Base-by-base conservation (phyloP, 1,284 basidiomycete species). In the Wolfiporia cocos region DNA sequence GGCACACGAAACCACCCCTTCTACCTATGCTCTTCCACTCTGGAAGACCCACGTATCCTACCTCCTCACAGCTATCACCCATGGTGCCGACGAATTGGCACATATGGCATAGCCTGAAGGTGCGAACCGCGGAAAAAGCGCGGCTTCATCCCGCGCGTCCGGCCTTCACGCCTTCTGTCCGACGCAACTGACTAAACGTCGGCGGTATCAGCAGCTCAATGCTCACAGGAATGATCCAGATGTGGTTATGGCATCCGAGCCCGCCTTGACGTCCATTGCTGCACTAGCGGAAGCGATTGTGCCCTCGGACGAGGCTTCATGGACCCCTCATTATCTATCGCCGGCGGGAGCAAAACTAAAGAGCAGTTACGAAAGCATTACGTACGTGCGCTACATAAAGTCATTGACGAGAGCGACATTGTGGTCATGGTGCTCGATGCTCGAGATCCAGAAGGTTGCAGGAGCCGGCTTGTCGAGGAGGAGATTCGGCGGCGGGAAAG, bases 321-420 rank as follows among this genome's bases (percentile, higher is more conserved):
- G 7, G 47, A 58, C 2, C 53, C 59, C 0, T 46, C 50, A 11
- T 53, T 53, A 10, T 47, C 55, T 2, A n/a, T n/a, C n/a, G 50
- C 59, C 23, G 51, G 52, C 3, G 50, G 39, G 6, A 49, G 63
- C 57, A 80, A 74, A 57, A 83, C 78, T 5, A 78, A 79, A 62
- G 79, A 83, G 61, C 74, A 87, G 57, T 54, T 79, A 49, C 78
- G 71, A 46, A 76, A 70, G 56, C 81, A 83, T 63, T 88, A 78
- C 64, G 72, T 86, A 48, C 83, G 80, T 43, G 75, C 75, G 12
- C 69, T 99, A 26, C 81, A 92, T 63, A 94, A 92, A 67, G 94
- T 99, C 35, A 85, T 99, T 44, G 92, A 96, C 52, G 77, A 93
- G 53, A 85, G 86, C 46, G 95, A 99, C 61, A 90, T 99, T 22